Evolutionary conservation across 2,329 filamentous ascomycete genomes (phyloP).

Genomic region (Ustulina deusta): DNA sequence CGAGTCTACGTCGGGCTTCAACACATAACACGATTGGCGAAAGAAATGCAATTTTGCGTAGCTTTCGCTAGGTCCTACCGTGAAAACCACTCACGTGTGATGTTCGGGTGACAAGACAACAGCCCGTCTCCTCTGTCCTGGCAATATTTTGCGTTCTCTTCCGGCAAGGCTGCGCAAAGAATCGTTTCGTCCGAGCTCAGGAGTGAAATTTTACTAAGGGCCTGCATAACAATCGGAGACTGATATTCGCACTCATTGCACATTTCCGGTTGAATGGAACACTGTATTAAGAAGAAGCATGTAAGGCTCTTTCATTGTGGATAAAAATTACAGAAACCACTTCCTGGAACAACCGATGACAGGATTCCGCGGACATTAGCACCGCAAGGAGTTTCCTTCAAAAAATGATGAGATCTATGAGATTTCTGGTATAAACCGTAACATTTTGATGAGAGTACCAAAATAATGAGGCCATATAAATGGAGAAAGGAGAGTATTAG

Average conservation of each 20-base stretch:
- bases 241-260: neutral
- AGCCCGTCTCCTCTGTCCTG: neutral
- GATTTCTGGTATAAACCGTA: neutral
- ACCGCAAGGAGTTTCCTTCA: no score
- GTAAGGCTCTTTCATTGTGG: neutral
- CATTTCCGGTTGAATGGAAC: neutral
- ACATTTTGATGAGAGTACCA: neutral
- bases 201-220: neutral
- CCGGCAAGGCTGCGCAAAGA: neutral
- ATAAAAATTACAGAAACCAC: neutral
- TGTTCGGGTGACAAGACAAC: neutral
- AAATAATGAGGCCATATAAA: no score
- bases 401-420: neutral
- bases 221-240: no score
- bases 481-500: no score
- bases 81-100: slow-evolving; percentile 3
- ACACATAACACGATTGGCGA: neutral
- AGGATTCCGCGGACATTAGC: neutral
- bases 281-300: neutral
- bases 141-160: neutral
- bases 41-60: slow-evolving; percentile 5
- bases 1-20: neutral
- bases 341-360: neutral
- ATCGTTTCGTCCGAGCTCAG: neutral
- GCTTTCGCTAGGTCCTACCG: neutral